Percentiles rank a stretch among this genome's conserved stretches.
Conservation (phyloP, 2,329 filamentous ascomycete species). For the Aspergillus sp. region DNA sequence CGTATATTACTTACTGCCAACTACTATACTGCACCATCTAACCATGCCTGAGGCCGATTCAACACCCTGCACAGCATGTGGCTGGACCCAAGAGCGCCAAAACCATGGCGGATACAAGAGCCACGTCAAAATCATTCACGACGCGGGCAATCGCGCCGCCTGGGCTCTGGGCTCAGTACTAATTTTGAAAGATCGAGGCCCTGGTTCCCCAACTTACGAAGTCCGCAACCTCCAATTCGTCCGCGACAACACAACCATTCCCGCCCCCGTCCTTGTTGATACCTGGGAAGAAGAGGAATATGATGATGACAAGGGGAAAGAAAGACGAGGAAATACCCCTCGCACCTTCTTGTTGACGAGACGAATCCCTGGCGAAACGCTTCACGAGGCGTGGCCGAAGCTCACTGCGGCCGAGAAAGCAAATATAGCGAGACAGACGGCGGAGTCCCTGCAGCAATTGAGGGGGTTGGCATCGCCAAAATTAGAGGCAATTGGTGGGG, state of each 20-base stretch:
- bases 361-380: not conserved
- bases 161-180: slow-evolving; percentile 30
- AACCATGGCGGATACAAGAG: slow-evolving; percentile 17
- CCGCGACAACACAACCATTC: slow-evolving; percentile 17
- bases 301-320: too few relatives aligned
- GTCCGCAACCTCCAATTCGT: slow-evolving; percentile 14
- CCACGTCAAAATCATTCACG: slow-evolving; percentile 22
- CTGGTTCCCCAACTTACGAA: slow-evolving; percentile 12
- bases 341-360: not conserved
- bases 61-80: slow-evolving; percentile 14
- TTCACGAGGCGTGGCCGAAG: not conserved
- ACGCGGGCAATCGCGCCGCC: slow-evolving; percentile 24
- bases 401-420: not conserved
- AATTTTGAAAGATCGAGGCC: slow-evolving; percentile 30
- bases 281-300: slow-evolving; percentile 18
- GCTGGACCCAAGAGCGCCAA: slow-evolving; percentile 18
- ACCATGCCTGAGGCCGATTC: not conserved
- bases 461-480: not conserved
- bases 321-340: too few relatives aligned
- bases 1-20: not conserved
- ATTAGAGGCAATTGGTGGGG: not conserved
- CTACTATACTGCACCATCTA: not conserved
- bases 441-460: not conserved
- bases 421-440: not conserved
- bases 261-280: slow-evolving; percentile 10